Conservation (phyloP, 495 filamentous ascomycete species). For the Bryoglossum gracile region DNA sequence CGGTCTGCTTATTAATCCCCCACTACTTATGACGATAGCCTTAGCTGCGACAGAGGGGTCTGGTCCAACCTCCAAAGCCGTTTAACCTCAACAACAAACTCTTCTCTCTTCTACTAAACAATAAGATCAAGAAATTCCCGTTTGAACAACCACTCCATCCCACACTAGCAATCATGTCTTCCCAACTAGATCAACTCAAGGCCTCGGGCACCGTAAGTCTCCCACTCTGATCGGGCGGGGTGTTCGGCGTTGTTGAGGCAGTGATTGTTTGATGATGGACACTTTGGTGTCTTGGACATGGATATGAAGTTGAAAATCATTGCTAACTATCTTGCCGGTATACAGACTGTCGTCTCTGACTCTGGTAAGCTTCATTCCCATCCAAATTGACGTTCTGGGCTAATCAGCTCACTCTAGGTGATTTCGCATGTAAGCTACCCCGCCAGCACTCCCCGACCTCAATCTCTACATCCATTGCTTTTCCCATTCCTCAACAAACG, state of each 20-base stretch:
- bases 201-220: conserved; percentile 83
- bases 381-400: conserved; percentile 2
- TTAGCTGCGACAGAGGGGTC: neutral
- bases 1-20: conserved; percentile 16
- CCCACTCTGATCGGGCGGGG: conserved; percentile 9
- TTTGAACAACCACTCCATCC: conserved; percentile 5
- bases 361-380: conserved; percentile 59
- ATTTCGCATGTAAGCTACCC: conserved; percentile 65
- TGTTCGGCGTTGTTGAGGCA: conserved; percentile 10
- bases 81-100: conserved; percentile 16
- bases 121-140: neutral
- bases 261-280: conserved; percentile 4
- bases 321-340: conserved; percentile 16
- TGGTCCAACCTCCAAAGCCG: neutral
- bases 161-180: conserved; percentile 54
- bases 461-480: neutral
- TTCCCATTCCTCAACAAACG: neutral
- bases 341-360: conserved; percentile 86
- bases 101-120: conserved; percentile 11
- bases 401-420: conserved; percentile 41
- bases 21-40: conserved; percentile 12
- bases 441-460: conserved; percentile 30
- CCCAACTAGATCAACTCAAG: conserved; percentile 93
- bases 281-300: too few relatives aligned
- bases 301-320: too few relatives aligned